phyloP scores from a whole-genome alignment of 1,139 yeast genomes.

The Magnusiomyces paraingens region DNA sequence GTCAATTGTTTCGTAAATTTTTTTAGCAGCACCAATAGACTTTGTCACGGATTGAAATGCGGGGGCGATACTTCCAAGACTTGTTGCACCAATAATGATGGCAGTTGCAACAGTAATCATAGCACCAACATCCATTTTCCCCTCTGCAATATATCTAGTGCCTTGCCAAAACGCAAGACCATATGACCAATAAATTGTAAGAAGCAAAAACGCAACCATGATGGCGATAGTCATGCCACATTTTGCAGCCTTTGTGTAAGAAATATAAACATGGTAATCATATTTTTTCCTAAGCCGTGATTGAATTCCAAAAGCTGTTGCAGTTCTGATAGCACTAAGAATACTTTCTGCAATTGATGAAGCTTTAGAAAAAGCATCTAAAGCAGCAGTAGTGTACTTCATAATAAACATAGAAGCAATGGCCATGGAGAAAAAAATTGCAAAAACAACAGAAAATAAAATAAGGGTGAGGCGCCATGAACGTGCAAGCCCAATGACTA shows the following conservation, averaged over 20 bases:
- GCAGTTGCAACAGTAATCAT: conserved; percentile 36
- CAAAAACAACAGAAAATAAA: conserved; percentile 33
- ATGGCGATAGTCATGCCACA: conserved; percentile 25
- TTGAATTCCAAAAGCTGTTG: conserved; percentile 41
- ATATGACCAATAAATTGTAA: conserved; percentile 32
- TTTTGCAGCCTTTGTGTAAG: conserved; percentile 28
- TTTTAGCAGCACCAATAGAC: conserved; percentile 39
- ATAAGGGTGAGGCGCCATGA: conserved; percentile 38
- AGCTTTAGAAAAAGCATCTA: conserved; percentile 34
- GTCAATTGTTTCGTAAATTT: conserved; percentile 39
- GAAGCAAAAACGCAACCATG: conserved; percentile 37
- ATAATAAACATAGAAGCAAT: conserved; percentile 30
- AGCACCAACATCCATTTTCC: conserved; percentile 30
- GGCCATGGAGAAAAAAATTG: conserved; percentile 29
- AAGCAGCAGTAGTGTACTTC: conserved; percentile 29
- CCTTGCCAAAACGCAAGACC: conserved; percentile 43
- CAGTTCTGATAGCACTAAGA: conserved; percentile 37
- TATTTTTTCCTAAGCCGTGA: conserved; percentile 33
- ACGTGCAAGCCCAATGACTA: conserved; percentile 37
- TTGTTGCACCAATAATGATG: conserved; percentile 39
- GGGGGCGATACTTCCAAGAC: conserved; percentile 39
- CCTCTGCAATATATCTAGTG: conserved; percentile 35
- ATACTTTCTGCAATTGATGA: conserved; percentile 40
- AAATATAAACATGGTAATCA: conserved; percentile 28
- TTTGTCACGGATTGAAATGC: conserved; percentile 36